Evolutionary conservation across 164 flowering plant species (phyloP).

Genomic region (Nymphaea thermarum): DNA sequence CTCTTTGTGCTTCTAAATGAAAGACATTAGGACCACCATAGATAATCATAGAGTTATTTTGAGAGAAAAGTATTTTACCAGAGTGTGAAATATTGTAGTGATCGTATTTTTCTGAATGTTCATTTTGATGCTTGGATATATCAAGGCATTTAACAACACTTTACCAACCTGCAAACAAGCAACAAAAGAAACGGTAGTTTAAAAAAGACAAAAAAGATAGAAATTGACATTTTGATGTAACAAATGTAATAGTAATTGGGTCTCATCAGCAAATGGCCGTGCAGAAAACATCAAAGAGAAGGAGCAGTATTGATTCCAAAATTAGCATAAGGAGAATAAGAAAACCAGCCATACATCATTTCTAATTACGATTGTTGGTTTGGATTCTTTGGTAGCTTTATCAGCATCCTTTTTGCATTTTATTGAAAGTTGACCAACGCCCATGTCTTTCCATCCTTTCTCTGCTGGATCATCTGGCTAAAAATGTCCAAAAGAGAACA

Average conservation of each 20-base stretch:
- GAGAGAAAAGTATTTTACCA: slow-evolving; percentile 31
- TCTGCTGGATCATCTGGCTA: slow-evolving; percentile 81
- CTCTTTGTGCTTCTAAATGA: too few species aligned
- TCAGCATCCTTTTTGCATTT: slow-evolving; percentile 71
- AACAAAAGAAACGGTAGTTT: background rate
- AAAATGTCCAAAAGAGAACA: background rate
- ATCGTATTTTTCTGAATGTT: slow-evolving; percentile 65
- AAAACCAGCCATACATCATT: slow-evolving; percentile 64
- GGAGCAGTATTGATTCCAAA: background rate
- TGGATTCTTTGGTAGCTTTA: slow-evolving; percentile 87
- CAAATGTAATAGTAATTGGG: background rate
- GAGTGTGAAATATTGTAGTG: slow-evolving; percentile 79
- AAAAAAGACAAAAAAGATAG: background rate
- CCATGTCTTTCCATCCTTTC: slow-evolving; percentile 93
- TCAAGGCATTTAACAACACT: slow-evolving; percentile 74
- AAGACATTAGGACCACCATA: too few species aligned
- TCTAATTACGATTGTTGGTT: slow-evolving; percentile 74
- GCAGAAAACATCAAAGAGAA: background rate
- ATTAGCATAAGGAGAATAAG: background rate
- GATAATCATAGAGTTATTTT: too few species aligned
- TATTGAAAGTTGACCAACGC: slow-evolving; percentile 76
- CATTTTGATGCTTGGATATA: slow-evolving; percentile 91
- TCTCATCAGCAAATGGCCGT: background rate
- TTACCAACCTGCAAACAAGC: slow-evolving; percentile 63
- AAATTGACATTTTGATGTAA: background rate